phyloP scores from a whole-genome alignment of 2,329 filamentous ascomycete genomes.

The Grosmannia penicillata region DNA sequence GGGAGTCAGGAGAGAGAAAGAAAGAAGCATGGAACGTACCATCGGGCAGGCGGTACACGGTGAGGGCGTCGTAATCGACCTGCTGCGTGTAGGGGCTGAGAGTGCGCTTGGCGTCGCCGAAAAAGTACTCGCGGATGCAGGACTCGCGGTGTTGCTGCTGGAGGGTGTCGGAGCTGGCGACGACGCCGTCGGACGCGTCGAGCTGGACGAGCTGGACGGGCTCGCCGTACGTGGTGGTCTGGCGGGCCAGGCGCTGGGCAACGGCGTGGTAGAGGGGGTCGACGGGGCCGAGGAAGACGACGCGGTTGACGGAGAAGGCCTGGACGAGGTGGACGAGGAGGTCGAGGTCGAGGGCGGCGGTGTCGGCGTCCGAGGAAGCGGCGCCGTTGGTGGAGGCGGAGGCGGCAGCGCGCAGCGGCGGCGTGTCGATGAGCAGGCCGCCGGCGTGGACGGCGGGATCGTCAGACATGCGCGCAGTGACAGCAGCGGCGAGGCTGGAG shows the following conservation, averaged over 20 bases:
- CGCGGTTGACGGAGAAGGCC: constrained; percentile 56
- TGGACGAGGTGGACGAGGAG: constrained; percentile 61
- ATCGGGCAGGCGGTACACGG: constrained; percentile 56
- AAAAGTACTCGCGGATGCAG: constrained; percentile 86
- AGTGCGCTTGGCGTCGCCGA: constrained; percentile 61
- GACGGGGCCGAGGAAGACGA: constrained; percentile 64
- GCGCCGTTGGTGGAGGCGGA: constrained; percentile 20
- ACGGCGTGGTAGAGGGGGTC: constrained; percentile 60
- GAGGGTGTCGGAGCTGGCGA: constrained; percentile 58
- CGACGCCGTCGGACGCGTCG: constrained; percentile 74
- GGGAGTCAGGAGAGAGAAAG: neutral
- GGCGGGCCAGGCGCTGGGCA: constrained; percentile 46
- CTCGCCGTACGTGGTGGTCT: constrained; percentile 46
- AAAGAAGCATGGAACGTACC: constrained; percentile 32
- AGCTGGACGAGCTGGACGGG: constrained; percentile 61
- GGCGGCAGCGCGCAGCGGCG: constrained; percentile 47
- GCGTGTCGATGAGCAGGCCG: constrained; percentile 77
- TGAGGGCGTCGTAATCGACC: constrained; percentile 60
- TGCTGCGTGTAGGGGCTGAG: constrained; percentile 80
- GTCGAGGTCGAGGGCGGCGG: constrained; percentile 41
- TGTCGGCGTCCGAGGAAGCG: too few species aligned
- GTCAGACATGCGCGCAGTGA: constrained; percentile 62
- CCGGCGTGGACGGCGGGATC: constrained; percentile 56
- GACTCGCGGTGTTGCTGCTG: constrained; percentile 61
- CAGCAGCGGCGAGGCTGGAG: constrained; percentile 63